Base-by-base conservation (phyloP, 108 stramenopile species). In the Cyclotella kingstonii region DNA sequence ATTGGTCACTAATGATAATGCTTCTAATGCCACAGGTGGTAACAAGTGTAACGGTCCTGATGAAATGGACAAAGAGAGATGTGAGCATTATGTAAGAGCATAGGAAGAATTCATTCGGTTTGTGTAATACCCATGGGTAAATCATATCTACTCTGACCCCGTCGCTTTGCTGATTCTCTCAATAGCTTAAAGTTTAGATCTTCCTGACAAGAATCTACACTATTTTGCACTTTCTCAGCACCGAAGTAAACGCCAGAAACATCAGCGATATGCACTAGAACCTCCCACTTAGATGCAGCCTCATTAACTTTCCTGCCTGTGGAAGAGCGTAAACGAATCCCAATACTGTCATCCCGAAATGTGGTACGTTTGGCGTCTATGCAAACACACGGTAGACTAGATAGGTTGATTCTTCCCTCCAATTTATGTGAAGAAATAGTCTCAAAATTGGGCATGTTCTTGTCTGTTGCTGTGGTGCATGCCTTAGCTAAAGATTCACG, bases 311-410 rank as follows among this genome's bases (percentile, higher is more conserved):
- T 76, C 34, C 88, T 73, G 10, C 88, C 85, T 2, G 88, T 90
- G 1, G 66, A 57, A 7, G 84, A 63, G 49, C 93, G 73, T 23
- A 72, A 75, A 35, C 89, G 76, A 41, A 94, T 60, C 12, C 93
- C 93, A 65, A 94, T 76, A 29, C 84, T 80, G 70, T 94, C 93
- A 61, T 94, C 93, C 29, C 90, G 86, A 61, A 94, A 94, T 3
- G 83, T 46, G 0, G 88, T 66, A 36, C 81, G 61, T 41, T 81
- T 58, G 12, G 88, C 84, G 73, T 94, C 93, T 17, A 94, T 60
- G 43, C 86, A 89, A 41, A 94, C 61, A 50, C 78, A 78, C n/a
- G 90, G 90, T 9, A 91, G 57, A 2, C 45, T 33, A 5, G 89
- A 73, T 9, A 94, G 59, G 68, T 94, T 77, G 3, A 59, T 50